Percentiles rank a stretch among this genome's conserved stretches.
Evolutionary conservation across 306 rosid genomes (phyloP).

Genomic region (Quercus cerris): DNA sequence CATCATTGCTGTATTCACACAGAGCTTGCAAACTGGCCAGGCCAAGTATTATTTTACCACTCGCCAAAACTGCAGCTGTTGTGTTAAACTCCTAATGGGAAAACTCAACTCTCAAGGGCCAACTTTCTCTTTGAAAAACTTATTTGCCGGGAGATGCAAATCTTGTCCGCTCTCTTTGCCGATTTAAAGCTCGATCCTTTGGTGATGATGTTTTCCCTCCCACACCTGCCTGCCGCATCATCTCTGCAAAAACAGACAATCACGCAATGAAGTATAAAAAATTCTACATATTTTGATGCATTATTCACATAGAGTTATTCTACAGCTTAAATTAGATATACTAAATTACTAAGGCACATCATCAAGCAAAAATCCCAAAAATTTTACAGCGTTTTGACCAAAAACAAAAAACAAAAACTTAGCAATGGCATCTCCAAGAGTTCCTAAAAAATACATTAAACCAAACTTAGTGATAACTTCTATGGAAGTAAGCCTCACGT

Average conservation of each 20-base stretch:
- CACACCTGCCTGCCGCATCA: slow-evolving; percentile 87
- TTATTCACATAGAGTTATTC: neutral
- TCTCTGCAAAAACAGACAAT: slow-evolving; percentile 52
- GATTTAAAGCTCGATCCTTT: slow-evolving; percentile 65
- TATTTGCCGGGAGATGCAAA: slow-evolving; percentile 87
- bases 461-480: neutral
- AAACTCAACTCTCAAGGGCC: slow-evolving; percentile 14
- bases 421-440: neutral
- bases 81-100: slow-evolving; percentile 5
- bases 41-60: slow-evolving; percentile 25
- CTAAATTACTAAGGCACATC: neutral
- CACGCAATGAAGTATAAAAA: neutral
- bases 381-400: too few relatives aligned
- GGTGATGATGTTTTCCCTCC: slow-evolving; percentile 92
- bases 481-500: neutral
- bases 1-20: neutral
- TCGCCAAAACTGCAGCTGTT: slow-evolving; percentile 40
- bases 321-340: neutral
- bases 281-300: neutral
- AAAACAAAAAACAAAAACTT: neutral
- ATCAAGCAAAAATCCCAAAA: neutral
- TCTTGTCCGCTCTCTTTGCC: slow-evolving; percentile 82
- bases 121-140: slow-evolving; percentile 7
- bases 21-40: slow-evolving; percentile 17
- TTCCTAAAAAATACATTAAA: neutral